Base-by-base conservation (phyloP, 208 protist genomes). In the Phytomonas sp. region DNA sequence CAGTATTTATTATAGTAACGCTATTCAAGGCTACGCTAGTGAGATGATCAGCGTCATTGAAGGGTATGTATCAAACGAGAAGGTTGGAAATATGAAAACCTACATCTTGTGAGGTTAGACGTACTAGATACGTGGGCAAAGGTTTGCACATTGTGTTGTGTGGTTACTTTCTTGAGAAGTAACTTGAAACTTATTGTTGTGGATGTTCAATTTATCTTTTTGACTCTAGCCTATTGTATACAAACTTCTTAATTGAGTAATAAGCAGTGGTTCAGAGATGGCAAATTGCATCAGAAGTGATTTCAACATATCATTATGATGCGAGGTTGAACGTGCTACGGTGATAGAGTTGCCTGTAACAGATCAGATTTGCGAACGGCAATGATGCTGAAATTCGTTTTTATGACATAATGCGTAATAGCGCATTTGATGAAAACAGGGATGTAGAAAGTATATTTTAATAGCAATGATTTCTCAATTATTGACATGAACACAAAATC, bases 301-400 rank as follows among this genome's bases (percentile, higher is more conserved):
- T 46, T 20, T 46, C 40, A 17, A 1, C 40, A 20, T 46, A 20
- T 46, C 15, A 46, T 46, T 46, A 20, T 2, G 40, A 2, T 46
- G 13, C 11, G 15, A 46, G 40, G 1, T 17, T 46, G 2, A 46
- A 20, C 33, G 33, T 34, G 33, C 33, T 7, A 34, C 6, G 33
- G 3, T 31, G 76, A 0, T 63, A 65, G n/a, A 60, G 53, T 11
- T 85, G 87, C 66, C 1, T 46, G 2, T 20, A 46, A 20, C 40
- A 46, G 2, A 46, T 46, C 40, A 23, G 1, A 23, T 20, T 46
- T 23, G 1, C 2, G 36, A 20, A 46, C 11, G 40, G 11, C 40
- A 46, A 46, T 46, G 40, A 20, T 46, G 40, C 2, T 20, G 11
- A 46, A 26, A 59, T 80, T 9, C 68, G 86, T 31, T 23, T 65